phyloP scores from a whole-genome alignment of 176 grass and related monocot species.

The Zizania latifolia region DNA sequence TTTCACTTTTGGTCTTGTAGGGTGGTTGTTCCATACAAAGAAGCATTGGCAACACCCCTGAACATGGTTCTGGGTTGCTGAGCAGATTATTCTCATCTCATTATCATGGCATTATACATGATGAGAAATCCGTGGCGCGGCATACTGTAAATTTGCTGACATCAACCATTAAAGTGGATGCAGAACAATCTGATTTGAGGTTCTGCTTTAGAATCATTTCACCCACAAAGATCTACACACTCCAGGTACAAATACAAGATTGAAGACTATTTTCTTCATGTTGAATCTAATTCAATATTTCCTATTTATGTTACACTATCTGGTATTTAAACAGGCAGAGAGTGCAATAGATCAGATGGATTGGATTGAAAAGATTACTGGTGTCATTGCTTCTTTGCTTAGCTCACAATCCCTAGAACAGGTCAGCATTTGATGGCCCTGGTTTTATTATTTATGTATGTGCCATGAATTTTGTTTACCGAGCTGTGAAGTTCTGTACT shows the following conservation, averaged over 20 bases:
- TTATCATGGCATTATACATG: constrained; percentile 81
- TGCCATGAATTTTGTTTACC: constrained; percentile 21
- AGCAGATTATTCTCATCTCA: constrained; percentile 99
- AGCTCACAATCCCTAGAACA: constrained; percentile 79
- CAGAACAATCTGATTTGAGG: constrained; percentile 90
- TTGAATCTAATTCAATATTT: constrained; percentile 10
- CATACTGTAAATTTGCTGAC: constrained; percentile 98
- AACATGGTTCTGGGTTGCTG: constrained; percentile 89
- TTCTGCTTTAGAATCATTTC: constrained; percentile 99
- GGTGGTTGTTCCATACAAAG: constrained; percentile 57
- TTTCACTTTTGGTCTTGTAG: constrained; percentile 45
- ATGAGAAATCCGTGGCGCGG: constrained; percentile 91
- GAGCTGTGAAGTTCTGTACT: constrained; percentile 11
- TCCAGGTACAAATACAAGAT: constrained; percentile 62
- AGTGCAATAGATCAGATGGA: constrained; percentile 93
- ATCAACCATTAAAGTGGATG: constrained; percentile 90
- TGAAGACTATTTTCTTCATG: constrained; percentile 13
- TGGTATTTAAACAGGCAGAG: constrained; percentile 67
- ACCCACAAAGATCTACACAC: constrained; percentile 79
- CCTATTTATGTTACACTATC: constrained; percentile 27
- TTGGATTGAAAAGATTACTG: constrained; percentile 99
- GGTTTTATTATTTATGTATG: constrained; percentile 29
- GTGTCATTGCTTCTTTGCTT: constrained; percentile 89
- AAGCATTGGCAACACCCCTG: constrained; percentile 39
- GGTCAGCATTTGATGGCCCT: constrained; percentile 33